Evolutionary conservation across 2,329 filamentous ascomycete genomes (phyloP).

Genomic region (Apiospora pterosperma): DNA sequence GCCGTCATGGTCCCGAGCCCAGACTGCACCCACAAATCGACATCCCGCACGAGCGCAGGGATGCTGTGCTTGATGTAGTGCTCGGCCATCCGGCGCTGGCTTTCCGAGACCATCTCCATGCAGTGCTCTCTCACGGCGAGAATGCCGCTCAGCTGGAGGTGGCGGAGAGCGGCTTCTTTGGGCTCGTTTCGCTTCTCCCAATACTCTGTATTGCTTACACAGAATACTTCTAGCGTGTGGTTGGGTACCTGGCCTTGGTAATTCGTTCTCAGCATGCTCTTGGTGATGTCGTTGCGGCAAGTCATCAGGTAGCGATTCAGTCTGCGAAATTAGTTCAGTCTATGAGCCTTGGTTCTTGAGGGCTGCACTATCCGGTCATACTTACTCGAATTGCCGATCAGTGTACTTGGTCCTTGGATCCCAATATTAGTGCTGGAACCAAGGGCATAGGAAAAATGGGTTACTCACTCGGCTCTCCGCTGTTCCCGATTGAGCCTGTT

Average conservation of each 20-base stretch:
- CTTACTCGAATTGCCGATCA: not conserved
- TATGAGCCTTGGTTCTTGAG: not conserved
- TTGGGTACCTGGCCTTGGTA: slow-evolving; percentile 25
- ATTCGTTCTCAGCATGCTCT: slow-evolving; percentile 18
- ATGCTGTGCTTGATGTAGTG: slow-evolving; percentile 38
- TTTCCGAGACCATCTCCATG: slow-evolving; percentile 40
- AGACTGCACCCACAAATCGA: slow-evolving; percentile 42
- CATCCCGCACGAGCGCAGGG: slow-evolving; percentile 36
- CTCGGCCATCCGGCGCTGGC: slow-evolving; percentile 31
- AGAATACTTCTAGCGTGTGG: slow-evolving; percentile 33
- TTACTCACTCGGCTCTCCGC: not conserved
- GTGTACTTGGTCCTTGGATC: not conserved
- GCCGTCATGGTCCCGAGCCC: slow-evolving; percentile 34
- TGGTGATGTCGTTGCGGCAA: slow-evolving; percentile 34
- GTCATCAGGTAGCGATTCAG: slow-evolving; percentile 28
- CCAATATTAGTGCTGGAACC: not conserved
- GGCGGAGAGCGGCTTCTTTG: slow-evolving; percentile 21
- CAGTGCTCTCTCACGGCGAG: slow-evolving; percentile 38
- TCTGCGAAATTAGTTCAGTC: not conserved
- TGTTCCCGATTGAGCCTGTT: not conserved
- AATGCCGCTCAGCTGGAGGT: slow-evolving; percentile 39
- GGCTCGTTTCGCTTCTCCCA: slow-evolving; percentile 30
- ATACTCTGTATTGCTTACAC: slow-evolving; percentile 42
- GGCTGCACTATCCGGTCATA: not conserved
- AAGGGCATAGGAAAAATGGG: not conserved